Percentiles rank a stretch among this genome's conserved stretches.
Conservation (phyloP, 345 rosid genomes). For the Aquilaria malaccensis region DNA sequence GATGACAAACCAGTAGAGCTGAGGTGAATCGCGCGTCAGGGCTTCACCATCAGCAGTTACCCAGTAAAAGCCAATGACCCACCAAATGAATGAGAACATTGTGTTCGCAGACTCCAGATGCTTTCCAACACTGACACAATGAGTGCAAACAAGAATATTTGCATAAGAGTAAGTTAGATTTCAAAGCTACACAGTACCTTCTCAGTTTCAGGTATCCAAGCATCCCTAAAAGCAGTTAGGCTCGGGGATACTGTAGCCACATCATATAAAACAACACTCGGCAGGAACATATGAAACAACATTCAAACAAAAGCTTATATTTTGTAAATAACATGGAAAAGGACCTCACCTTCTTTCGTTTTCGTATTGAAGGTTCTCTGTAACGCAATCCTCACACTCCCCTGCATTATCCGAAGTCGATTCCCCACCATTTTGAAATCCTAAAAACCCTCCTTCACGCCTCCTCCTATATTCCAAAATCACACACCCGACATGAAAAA, state of each 20-base stretch:
- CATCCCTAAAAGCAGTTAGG: background rate
- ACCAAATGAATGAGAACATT: conserved; percentile 79
- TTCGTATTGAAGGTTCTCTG: conserved; percentile 23
- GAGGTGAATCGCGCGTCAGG: conserved; percentile 46
- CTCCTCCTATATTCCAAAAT: conserved; percentile 47
- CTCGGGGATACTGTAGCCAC: background rate
- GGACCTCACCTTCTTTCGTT: conserved; percentile 35
- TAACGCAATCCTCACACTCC: conserved; percentile 24
- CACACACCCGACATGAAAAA: conserved; percentile 62
- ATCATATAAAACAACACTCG: too few species aligned
- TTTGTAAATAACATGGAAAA: too few species aligned
- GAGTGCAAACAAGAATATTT: conserved; percentile 1
- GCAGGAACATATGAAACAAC: too few species aligned
- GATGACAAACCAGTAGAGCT: conserved; percentile 61
- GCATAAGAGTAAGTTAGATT: background rate
- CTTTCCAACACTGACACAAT: conserved; percentile 34
- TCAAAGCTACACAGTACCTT: background rate
- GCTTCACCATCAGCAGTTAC: conserved; percentile 44
- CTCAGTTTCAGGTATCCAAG: background rate
- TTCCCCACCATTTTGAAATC: conserved; percentile 16
- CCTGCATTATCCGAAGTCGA: conserved; percentile 21
- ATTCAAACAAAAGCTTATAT: too few species aligned
- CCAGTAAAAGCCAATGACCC: conserved; percentile 92
- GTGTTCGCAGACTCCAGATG: conserved; percentile 70
- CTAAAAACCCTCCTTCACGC: conserved; percentile 16